Conservation (phyloP, 2,329 filamentous ascomycete species). For the Neofusicoccum laricinum region DNA sequence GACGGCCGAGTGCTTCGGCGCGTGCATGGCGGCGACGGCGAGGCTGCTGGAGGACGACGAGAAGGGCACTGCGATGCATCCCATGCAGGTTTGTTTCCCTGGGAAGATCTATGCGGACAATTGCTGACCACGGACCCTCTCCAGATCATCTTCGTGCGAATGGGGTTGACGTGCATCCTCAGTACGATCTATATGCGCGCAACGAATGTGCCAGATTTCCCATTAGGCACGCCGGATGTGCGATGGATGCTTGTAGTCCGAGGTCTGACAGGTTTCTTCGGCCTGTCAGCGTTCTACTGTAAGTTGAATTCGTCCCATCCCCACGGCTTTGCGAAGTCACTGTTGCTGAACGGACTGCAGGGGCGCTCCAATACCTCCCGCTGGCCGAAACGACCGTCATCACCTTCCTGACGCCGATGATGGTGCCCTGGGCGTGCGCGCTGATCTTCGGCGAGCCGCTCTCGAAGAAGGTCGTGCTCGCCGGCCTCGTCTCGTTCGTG, state of each 20-base stretch:
- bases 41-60: conserved; percentile 9
- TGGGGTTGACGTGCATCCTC: conserved; percentile 66
- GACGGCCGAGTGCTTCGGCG: conserved; percentile 9
- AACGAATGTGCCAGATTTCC: conserved; percentile 39
- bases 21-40: conserved; percentile 12
- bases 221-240: conserved; percentile 23
- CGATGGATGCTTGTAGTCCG: conserved; percentile 23
- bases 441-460: conserved; percentile 71
- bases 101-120: no score
- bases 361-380: conserved; percentile 70
- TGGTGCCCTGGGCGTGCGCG: conserved; percentile 77
- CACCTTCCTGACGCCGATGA: conserved; percentile 75
- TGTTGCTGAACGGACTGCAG: conserved; percentile 46
- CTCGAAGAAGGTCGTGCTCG: conserved; percentile 71
- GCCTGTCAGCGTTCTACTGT: conserved; percentile 31
- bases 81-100: conserved; percentile 3
- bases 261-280: conserved; percentile 27
- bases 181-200: conserved; percentile 71
- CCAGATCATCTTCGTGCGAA: conserved; percentile 71
- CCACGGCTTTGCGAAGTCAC: neutral
- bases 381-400: conserved; percentile 83
- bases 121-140: no score
- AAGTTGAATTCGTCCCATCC: neutral
- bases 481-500: conserved; percentile 66
- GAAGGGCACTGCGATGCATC: conserved; percentile 8